Conservation (phyloP, 2,329 filamentous ascomycete genomes). For the Proliferodiscus dingleyae region DNA sequence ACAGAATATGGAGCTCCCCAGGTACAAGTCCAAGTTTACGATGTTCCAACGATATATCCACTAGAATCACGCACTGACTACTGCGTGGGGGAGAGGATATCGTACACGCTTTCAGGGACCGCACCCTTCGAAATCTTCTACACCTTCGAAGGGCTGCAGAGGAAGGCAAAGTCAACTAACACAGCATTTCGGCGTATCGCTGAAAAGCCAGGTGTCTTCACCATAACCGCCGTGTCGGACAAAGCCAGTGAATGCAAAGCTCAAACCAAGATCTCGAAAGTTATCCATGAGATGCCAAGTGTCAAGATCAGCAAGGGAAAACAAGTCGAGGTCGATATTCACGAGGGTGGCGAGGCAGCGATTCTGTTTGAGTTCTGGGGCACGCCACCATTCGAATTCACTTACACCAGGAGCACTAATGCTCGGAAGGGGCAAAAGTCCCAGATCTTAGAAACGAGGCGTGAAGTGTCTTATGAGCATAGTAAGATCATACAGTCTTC, state of each 20-base stretch:
- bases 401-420: conserved; percentile 88
- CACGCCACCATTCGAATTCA: conserved; percentile 95
- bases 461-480: conserved; percentile 78
- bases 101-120: conserved; percentile 84
- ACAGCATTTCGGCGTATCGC: conserved; percentile 91
- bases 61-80: conserved; percentile 82
- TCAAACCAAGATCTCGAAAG: conserved; percentile 69
- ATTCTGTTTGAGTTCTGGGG: conserved; percentile 95
- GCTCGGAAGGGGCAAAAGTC: conserved; percentile 70
- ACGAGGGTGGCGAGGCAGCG: conserved; percentile 91
- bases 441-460: conserved; percentile 81
- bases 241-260: conserved; percentile 84
- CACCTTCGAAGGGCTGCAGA: conserved; percentile 72
- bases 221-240: conserved; percentile 81
- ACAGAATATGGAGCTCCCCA: conserved; percentile 66
- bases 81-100: conserved; percentile 91
- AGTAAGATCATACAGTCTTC: conserved; percentile 77
- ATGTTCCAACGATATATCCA: conserved; percentile 85
- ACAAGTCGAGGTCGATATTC: conserved; percentile 81
- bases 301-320: conserved; percentile 84
- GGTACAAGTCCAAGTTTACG: conserved; percentile 87
- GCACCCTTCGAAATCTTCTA: conserved; percentile 93
- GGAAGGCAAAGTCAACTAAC: conserved; percentile 72
- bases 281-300: conserved; percentile 86
- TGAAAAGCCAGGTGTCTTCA: conserved; percentile 83